Base-by-base conservation (phyloP, 2,329 filamentous ascomycete genomes). In the Curvularia lunata region DNA sequence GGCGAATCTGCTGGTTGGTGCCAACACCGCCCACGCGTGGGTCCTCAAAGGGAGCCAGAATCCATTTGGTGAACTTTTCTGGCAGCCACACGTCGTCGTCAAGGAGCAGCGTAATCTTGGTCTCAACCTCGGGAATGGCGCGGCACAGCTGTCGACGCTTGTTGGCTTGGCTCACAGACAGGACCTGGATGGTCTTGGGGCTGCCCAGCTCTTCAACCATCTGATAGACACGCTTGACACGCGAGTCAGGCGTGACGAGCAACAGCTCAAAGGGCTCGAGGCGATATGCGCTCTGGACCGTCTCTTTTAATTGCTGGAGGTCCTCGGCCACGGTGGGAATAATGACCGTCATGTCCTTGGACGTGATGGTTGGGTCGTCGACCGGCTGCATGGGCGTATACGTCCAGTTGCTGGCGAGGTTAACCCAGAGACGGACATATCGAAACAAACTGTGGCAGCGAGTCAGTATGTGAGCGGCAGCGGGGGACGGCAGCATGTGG, bases 11-110 rank as follows among this genome's bases (percentile, higher is more conserved):
- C 79, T 98, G 94, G 75, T 91, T 96, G 52, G 94, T 97, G 37
- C 93, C 92, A 53, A 97, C 94, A 32, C 92, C 94, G 58, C 94
- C 94, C 67, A 96, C 94, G 62, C 84, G 83, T 38, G 85, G 81
- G 74, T 95, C 88, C 75, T 97, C 92, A 62, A 98, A 97, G 0
- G 94, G 93, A 4, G 94, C 94, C 61, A 98, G 82, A 56, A 98
- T 90, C 93, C 93, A 97, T 30, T 89, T 90, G 69, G 97, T 85
- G 62, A 96, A 86, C 41, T 91, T 95, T 16, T 84, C 82, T 3
- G 93, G 93, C 90, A 94, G 97, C 68, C 90, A 92, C 61, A 98
- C 94, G 76, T 98, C 94, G 78, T 98, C 94, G 74, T 98, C 94
- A 25, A 93, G 92, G 81, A 98, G 92, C 69, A 98, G 86, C 37